Percentiles rank a stretch among this genome's conserved stretches.
Evolutionary conservation across 176 grass and related monocot genomes (phyloP).

Genomic region (Cymbopogon citratus): DNA sequence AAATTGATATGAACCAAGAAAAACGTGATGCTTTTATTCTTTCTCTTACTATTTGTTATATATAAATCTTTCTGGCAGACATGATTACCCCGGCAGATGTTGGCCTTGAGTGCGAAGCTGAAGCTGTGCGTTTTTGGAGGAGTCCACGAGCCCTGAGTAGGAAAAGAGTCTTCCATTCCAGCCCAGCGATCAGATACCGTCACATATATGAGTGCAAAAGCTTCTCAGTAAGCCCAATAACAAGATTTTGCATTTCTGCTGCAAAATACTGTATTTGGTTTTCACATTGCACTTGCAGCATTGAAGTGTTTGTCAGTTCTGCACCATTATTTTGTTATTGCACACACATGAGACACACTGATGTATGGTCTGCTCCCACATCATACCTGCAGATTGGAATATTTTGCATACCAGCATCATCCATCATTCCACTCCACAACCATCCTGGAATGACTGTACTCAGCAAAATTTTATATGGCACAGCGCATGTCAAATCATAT

Average conservation of each 20-base stretch:
- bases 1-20: background rate
- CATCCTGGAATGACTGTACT: conserved; percentile 77
- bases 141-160: conserved; percentile 28
- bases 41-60: too few relatives aligned
- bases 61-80: conserved; percentile 33
- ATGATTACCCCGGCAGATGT: conserved; percentile 50
- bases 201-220: conserved; percentile 61
- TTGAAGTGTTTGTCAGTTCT: background rate
- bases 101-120: conserved; percentile 55
- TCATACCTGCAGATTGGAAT: conserved; percentile 61
- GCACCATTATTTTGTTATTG: background rate
- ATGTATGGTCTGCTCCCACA: background rate
- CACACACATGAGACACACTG: background rate
- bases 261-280: background rate
- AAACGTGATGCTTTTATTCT: too few relatives aligned
- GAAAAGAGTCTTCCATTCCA: conserved; percentile 38
- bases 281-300: background rate
- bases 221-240: conserved; percentile 44
- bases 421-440: conserved; percentile 73
- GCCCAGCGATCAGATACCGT: conserved; percentile 58
- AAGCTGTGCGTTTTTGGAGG: conserved; percentile 39
- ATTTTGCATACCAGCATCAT: conserved; percentile 73
- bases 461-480: conserved; percentile 69
- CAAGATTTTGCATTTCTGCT: background rate
- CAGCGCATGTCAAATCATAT: conserved; percentile 58